Conservation (phyloP, 2,329 filamentous ascomycete genomes). For the Madurella mycetomatis region DNA sequence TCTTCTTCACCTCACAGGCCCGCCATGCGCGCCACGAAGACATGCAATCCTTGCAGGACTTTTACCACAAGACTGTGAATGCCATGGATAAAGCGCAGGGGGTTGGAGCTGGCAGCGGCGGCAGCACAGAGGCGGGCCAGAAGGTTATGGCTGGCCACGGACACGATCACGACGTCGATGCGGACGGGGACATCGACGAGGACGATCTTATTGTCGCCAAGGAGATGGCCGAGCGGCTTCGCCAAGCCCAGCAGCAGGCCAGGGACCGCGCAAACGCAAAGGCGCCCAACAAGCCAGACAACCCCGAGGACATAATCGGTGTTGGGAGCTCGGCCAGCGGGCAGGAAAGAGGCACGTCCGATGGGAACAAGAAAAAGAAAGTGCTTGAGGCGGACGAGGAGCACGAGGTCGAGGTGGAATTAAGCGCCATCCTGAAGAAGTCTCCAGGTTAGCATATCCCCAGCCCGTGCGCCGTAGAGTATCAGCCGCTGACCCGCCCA, state of each 20-base stretch:
- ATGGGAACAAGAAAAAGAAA: constrained; percentile 36
- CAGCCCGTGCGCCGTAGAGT: neutral
- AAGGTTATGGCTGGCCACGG: constrained; percentile 34
- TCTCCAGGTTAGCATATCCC: constrained; percentile 64
- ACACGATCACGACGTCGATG: constrained; percentile 42
- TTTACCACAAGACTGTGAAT: constrained; percentile 57
- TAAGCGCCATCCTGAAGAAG: constrained; percentile 77
- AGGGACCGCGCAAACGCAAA: constrained; percentile 67
- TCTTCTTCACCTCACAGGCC: constrained; percentile 68
- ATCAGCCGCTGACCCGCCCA: neutral
- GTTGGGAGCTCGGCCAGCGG: constrained; percentile 54
- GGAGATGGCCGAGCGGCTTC: constrained; percentile 58
- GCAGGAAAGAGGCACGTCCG: constrained; percentile 36
- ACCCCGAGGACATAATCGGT: constrained; percentile 54
- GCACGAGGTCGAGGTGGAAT: constrained; percentile 62
- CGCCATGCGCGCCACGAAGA: constrained; percentile 47
- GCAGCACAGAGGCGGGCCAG: constrained; percentile 23
- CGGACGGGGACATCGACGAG: constrained; percentile 52
- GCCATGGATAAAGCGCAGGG: constrained; percentile 43
- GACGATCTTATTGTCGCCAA: constrained; percentile 51
- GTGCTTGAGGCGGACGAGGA: constrained; percentile 52
- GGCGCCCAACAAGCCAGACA: constrained; percentile 55
- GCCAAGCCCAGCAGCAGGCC: constrained; percentile 63
- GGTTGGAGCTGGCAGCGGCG: constrained; percentile 7
- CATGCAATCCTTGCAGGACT: constrained; percentile 44